phyloP scores from a whole-genome alignment of 768 basidiomycete genomes.

The Russula lepida region DNA sequence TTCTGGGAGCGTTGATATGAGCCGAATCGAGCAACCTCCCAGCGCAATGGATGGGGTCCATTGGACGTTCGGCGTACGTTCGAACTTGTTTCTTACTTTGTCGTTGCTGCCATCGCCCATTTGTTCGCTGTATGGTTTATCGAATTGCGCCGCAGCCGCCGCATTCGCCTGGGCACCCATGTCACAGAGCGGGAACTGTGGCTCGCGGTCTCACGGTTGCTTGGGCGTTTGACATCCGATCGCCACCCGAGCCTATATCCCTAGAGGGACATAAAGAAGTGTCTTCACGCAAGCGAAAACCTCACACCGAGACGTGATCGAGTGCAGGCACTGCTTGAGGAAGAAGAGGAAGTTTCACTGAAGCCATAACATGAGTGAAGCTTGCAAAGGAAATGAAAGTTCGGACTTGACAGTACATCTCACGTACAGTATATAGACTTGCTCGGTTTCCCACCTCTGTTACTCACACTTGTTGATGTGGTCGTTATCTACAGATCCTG shows the following conservation, averaged over 20 bases:
- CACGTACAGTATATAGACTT: too few species aligned
- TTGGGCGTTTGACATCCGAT: slow-evolving; percentile 39
- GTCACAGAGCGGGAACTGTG: slow-evolving; percentile 41
- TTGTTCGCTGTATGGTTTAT: slow-evolving; percentile 21
- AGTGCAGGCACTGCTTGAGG: too few species aligned
- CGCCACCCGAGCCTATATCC: too few species aligned
- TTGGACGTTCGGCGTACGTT: slow-evolving; percentile 43
- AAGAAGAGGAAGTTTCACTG: slow-evolving; percentile 7
- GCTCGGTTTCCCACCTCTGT: too few species aligned
- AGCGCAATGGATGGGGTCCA: slow-evolving; percentile 40
- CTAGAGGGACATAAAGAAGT: slow-evolving; percentile 41
- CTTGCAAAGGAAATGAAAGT: background rate
- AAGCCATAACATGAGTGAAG: slow-evolving; percentile 12
- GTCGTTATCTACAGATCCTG: too few species aligned
- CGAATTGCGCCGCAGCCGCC: slow-evolving; percentile 21
- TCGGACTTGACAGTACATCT: too few species aligned
- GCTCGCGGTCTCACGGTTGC: slow-evolving; percentile 37
- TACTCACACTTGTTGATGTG: too few species aligned
- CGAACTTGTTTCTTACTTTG: background rate
- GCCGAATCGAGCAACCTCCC: slow-evolving; percentile 38
- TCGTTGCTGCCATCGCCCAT: background rate
- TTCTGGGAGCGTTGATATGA: slow-evolving; percentile 31
- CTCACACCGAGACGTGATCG: slow-evolving; percentile 22
- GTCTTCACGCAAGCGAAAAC: slow-evolving; percentile 39
- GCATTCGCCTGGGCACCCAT: slow-evolving; percentile 38